Conservation (phyloP, 345 rosid species). For the Lepidium sativum region DNA sequence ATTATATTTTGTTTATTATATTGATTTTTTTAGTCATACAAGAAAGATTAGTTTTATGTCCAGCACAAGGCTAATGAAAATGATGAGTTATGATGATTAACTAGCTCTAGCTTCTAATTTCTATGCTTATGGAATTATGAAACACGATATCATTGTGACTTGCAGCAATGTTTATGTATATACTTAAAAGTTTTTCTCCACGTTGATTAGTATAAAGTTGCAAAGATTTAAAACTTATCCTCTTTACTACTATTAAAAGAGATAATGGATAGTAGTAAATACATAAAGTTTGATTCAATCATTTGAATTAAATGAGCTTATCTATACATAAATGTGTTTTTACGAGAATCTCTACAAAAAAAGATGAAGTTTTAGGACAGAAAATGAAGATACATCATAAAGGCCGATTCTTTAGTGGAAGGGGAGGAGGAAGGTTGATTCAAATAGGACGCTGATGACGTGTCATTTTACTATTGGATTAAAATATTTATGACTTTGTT, state of each 20-base stretch:
- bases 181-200: neutral
- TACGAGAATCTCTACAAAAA: neutral
- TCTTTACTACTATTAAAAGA: neutral
- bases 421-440: conserved; percentile 3
- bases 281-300: neutral
- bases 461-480: neutral
- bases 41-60: neutral
- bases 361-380: too few relatives aligned
- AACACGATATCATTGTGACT: conserved; percentile 4
- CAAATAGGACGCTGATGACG: neutral
- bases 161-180: conserved; percentile 12
- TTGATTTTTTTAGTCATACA: neutral
- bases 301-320: neutral
- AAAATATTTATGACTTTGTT: neutral
- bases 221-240: neutral
- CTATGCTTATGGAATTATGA: neutral
- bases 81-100: neutral
- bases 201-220: neutral
- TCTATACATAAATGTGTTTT: neutral
- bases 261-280: neutral
- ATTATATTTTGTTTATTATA: neutral
- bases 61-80: neutral
- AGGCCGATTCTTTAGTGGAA: conserved; percentile 11
- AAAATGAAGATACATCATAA: neutral
- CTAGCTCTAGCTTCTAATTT: neutral